Base-by-base conservation (phyloP, 2,329 filamentous ascomycete species). In the Arthrobotrys musiformis region DNA sequence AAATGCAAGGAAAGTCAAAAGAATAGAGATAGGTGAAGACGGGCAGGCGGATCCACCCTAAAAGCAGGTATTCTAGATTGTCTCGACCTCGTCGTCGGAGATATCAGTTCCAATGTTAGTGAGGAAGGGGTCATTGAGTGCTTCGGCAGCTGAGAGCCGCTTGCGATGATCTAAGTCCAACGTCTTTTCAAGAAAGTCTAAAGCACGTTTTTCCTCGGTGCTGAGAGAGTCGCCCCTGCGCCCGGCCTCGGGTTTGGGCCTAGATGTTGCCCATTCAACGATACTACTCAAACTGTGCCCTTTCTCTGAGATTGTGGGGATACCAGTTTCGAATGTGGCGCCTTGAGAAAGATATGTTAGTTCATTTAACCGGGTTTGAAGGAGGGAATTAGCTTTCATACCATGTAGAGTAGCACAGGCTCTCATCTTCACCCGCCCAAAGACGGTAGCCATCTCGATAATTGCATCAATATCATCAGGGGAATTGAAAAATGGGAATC, bases 401-500 rank as follows among this genome's bases (percentile, higher is more conserved):
- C 95, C 95, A 82, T 99, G 95, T 61, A 97, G 86, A 17, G 93
- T 86, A 0, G 93, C 93, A 2, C 91, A 92, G 35, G 89, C 86
- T 82, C 91, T 92, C 94, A 99, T 98, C 73, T 90, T 90, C 82
- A 89, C 90, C 46, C 88, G 87, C 60, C 95, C 95, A 83, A 98
- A 97, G 77, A 99, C 97, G 73, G 93, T 97, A 37, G 94, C 92
- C 80, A 99, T 96, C 84, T 99, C 95, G 80, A 99, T 94, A 88
- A 97, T 91, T 62, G 95, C 95, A 82, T 99, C 95, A 56, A 99
- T 92, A 81, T 99, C 95, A 83, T 99, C 95, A n/a, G 93, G 91
- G 52, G 93, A 97, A 84, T 99, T 97, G 87, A 99, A 99, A 84
- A 99, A 99, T 0, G 95, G 95, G 81, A 99, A 99, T 2, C 95